Conservation (phyloP, 805 yeast genomes). For the Metschnikowia shivogae region DNA sequence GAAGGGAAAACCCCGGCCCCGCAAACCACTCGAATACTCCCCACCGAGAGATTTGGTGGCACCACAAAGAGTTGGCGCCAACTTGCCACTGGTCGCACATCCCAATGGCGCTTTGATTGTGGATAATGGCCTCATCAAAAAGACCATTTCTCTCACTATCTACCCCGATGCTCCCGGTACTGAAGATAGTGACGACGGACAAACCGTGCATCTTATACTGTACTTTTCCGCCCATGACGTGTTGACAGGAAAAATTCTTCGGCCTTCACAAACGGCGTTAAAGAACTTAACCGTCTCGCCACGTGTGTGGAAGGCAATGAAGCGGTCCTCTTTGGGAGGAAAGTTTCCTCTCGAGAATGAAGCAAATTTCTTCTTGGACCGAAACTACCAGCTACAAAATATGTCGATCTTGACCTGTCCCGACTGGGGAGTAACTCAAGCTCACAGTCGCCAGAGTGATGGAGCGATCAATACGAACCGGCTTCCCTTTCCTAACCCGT, state of each 20-base stretch:
- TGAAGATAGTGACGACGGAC: constrained; percentile 25
- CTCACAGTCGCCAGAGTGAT: neutral
- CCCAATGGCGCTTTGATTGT: neutral
- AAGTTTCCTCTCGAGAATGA: constrained; percentile 48
- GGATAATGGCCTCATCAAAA: constrained; percentile 65
- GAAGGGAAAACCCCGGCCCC: too few relatives aligned
- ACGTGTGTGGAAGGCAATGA: constrained; percentile 52
- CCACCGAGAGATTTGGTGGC: too few relatives aligned
- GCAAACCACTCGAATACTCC: too few relatives aligned
- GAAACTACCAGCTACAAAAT: constrained; percentile 39
- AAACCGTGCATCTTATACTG: constrained; percentile 68
- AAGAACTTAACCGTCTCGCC: constrained; percentile 45
- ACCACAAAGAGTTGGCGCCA: too few relatives aligned
- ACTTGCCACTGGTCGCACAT: neutral
- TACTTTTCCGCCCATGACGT: constrained; percentile 80
- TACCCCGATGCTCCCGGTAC: constrained; percentile 10
- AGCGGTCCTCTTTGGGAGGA: constrained; percentile 58
- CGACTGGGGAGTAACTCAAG: neutral
- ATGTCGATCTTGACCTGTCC: constrained; percentile 18
- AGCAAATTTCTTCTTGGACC: constrained; percentile 45
- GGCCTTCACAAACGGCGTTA: constrained; percentile 57
- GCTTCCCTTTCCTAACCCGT: too few relatives aligned
- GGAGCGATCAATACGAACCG: neutral
- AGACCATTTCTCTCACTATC: constrained; percentile 69
- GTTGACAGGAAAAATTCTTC: constrained; percentile 45